Percentiles rank a stretch among this genome's conserved stretches.
These are phyloP conservation scores for Cercospora sp. DNA, from an alignment of 2,329 filamentous ascomycete species.

Conservation along the genomic window DNA sequence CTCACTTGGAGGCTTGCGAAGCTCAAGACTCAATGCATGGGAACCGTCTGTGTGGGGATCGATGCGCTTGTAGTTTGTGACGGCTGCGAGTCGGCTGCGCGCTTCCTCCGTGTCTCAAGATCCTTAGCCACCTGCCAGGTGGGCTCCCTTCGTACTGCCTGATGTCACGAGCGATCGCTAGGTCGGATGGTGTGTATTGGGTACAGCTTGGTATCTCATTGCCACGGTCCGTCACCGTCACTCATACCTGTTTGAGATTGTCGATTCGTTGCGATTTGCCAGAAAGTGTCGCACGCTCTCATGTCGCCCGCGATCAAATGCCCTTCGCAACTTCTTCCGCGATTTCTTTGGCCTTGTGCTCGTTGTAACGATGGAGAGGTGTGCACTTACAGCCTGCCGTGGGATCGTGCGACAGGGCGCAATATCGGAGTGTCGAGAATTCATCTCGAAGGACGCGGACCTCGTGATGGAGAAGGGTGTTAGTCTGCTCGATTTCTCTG, in stretches of 20 bases:
- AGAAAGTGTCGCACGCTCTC: neutral
- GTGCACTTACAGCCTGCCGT: slow-evolving; percentile 8
- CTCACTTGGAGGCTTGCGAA: too few species aligned
- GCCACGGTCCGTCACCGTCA: neutral
- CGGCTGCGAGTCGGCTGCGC: too few species aligned
- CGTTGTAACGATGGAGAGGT: slow-evolving; percentile 15
- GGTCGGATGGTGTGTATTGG: neutral
- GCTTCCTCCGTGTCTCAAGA: too few species aligned
- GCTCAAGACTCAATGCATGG: too few species aligned
- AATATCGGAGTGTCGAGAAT: slow-evolving; percentile 9
- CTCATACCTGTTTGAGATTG: neutral
- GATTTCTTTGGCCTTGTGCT: slow-evolving; percentile 10
- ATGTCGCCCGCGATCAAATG: neutral
- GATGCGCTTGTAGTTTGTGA: too few species aligned
- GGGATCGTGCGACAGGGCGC: slow-evolving; percentile 16
- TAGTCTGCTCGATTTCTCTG: slow-evolving; percentile 10
- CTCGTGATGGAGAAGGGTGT: slow-evolving; percentile 14
- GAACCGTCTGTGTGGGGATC: too few species aligned
- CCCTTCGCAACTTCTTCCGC: slow-evolving; percentile 8
- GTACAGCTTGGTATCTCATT: neutral
- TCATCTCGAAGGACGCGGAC: slow-evolving; percentile 13
- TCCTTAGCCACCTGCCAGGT: too few species aligned
- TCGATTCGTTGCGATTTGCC: too few species aligned
- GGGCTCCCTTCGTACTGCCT: neutral
- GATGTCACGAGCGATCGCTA: neutral